Percentiles rank a stretch among this genome's conserved stretches.
Conservation (phyloP, 2,329 filamentous ascomycete genomes). For the Alternaria conjuncta region DNA sequence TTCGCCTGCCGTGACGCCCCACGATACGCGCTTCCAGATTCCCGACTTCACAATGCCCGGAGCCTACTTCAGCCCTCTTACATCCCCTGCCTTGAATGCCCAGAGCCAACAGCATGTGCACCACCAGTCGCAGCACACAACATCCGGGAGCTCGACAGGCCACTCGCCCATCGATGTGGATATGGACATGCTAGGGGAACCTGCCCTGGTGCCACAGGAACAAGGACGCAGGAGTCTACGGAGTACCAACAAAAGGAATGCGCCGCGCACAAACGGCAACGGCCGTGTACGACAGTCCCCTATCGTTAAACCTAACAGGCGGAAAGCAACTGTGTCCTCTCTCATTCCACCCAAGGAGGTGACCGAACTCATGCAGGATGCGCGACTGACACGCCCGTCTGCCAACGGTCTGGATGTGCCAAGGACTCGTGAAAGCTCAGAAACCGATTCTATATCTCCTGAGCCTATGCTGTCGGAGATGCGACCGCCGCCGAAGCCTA, state of each 20-base stretch:
- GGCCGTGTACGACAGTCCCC: slow-evolving; percentile 71
- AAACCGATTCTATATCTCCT: slow-evolving; percentile 58
- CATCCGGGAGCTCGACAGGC: slow-evolving; percentile 59
- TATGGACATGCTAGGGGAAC: slow-evolving; percentile 53
- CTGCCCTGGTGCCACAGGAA: slow-evolving; percentile 49
- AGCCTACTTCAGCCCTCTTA: slow-evolving; percentile 82
- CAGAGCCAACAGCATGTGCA: slow-evolving; percentile 58
- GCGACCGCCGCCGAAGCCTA: slow-evolving; percentile 68
- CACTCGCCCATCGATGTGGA: slow-evolving; percentile 56
- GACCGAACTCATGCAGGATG: slow-evolving; percentile 50
- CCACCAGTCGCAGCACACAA: slow-evolving; percentile 48
- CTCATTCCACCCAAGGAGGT: slow-evolving; percentile 55
- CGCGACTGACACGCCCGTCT: slow-evolving; percentile 33
- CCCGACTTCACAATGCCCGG: slow-evolving; percentile 68
- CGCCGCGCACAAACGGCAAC: slow-evolving; percentile 56
- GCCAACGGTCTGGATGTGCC: slow-evolving; percentile 32
- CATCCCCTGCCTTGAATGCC: slow-evolving; percentile 79
- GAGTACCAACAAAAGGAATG: slow-evolving; percentile 56
- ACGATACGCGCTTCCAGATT: slow-evolving; percentile 70
- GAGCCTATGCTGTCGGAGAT: slow-evolving; percentile 57
- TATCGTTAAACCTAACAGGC: slow-evolving; percentile 68
- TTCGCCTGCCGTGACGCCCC: slow-evolving; percentile 82
- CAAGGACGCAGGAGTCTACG: slow-evolving; percentile 46
- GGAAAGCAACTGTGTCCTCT: slow-evolving; percentile 54
- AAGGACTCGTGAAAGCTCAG: slow-evolving; percentile 49